Percentiles rank a stretch among this genome's conserved stretches.
phyloP scores from a whole-genome alignment of 768 basidiomycete species.

The Kwoniella sp. region DNA sequence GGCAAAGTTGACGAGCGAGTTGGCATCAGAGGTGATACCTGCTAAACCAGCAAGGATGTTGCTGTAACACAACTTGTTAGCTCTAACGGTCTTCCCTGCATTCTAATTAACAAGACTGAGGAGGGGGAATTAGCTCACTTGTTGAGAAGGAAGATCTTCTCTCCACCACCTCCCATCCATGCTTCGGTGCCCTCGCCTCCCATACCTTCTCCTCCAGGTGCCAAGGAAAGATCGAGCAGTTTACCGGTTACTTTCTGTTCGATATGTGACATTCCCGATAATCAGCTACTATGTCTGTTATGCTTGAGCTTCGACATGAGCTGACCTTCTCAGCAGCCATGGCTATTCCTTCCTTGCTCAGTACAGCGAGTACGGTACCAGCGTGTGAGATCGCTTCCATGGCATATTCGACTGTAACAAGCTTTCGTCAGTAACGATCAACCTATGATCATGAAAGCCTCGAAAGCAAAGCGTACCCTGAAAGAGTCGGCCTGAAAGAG shows the following conservation, averaged over 20 bases:
- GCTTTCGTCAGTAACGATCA: conserved; percentile 4
- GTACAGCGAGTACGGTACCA: conserved; percentile 60
- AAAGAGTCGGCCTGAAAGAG: conserved; percentile 86
- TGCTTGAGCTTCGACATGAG: background rate
- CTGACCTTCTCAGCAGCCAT: conserved; percentile 55
- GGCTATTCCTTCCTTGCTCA: conserved; percentile 56
- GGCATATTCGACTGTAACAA: conserved; percentile 85
- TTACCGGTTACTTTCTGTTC: conserved; percentile 96
- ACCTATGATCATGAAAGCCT: conserved; percentile 9
- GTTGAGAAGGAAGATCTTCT: conserved; percentile 97
- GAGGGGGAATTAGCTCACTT: conserved; percentile 53
- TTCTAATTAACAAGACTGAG: too few species aligned
- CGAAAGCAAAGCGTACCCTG: conserved; percentile 68
- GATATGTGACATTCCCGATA: background rate
- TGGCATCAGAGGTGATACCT: conserved; percentile 94
- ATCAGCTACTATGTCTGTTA: background rate
- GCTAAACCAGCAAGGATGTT: conserved; percentile 95
- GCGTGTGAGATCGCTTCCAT: conserved; percentile 99
- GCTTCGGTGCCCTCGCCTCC: conserved; percentile 56
- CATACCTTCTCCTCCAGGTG: conserved; percentile 78
- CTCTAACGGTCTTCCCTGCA: background rate
- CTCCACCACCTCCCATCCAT: conserved; percentile 79
- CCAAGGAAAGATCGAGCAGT: conserved; percentile 82
- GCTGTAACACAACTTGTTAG: conserved; percentile 58
- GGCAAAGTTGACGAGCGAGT: conserved; percentile 93